These are phyloP conservation scores for Taxillus chinensis DNA, from an alignment of 164 flowering plant species.

Conservation along the genomic window DNA sequence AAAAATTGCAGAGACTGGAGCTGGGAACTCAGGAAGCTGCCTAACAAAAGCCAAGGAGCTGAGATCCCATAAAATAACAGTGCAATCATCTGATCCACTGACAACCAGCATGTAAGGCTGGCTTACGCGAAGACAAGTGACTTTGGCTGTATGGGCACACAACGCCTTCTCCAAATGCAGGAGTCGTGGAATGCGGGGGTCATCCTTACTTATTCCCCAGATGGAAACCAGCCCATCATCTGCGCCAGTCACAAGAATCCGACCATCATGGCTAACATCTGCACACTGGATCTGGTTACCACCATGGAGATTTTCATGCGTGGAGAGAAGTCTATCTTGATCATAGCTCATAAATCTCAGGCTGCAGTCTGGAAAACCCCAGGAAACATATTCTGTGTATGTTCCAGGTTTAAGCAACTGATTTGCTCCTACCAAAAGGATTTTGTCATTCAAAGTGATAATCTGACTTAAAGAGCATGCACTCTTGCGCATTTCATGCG, in stretches of 20 bases:
- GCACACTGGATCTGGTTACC: constrained; percentile 85
- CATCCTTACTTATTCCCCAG: constrained; percentile 67
- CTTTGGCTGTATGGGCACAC: constrained; percentile 73
- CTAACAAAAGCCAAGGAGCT: constrained; percentile 75
- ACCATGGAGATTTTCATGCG: constrained; percentile 91
- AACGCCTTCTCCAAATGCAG: constrained; percentile 67
- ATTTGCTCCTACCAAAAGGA: constrained; percentile 67
- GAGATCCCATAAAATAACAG: constrained; percentile 88
- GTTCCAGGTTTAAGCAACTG: constrained; percentile 76
- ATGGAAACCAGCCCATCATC: constrained; percentile 77
- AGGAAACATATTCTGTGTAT: constrained; percentile 68
- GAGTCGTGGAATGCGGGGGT: constrained; percentile 38
- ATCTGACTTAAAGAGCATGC: constrained; percentile 57
- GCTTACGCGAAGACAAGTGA: constrained; percentile 76
- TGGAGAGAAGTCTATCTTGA: constrained; percentile 80
- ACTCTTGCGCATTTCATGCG: constrained; percentile 60
- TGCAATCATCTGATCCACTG: constrained; percentile 89
- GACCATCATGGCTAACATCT: constrained; percentile 86
- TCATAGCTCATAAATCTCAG: constrained; percentile 83
- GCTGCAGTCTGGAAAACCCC: constrained; percentile 97
- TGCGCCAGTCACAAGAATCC: constrained; percentile 70
- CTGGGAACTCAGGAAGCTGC: constrained; percentile 92
- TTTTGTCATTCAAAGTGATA: constrained; percentile 52
- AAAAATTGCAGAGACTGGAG: constrained; percentile 72
- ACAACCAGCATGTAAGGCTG: constrained; percentile 94